Evolutionary conservation across 2,329 filamentous ascomycete genomes (phyloP), one percentile per base, ranked within the genome.

Genomic region (Aspergillus vadensis): DNA sequence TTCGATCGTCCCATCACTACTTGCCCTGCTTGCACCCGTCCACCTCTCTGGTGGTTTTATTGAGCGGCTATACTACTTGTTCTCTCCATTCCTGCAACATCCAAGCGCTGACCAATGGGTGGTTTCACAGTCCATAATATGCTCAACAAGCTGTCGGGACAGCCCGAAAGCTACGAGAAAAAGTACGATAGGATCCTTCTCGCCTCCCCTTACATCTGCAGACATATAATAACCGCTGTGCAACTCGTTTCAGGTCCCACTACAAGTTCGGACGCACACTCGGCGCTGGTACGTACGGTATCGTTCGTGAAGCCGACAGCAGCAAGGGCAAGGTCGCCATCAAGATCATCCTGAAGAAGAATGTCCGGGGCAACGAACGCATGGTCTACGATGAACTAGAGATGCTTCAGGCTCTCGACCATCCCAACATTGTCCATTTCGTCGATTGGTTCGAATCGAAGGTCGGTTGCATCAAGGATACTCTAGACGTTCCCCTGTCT

Each of bases 311-410:
- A 80, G 95, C 95, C 62, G 92, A 97, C 63, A 86, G 91, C 68
- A 87, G 89, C 44, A 84, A 85, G 21, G 65, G 92, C 76, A 90
- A 97, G 83, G 93, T 96, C 63, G 95, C 95, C 43, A 86, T 99
- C 79, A 99, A 99, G 85, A 98, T 99, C 76, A 99, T 99, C 77
- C 83, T 98, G 73, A 99, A 99, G 86, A 97, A 97, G 83, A 98
- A 97, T 79, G 94, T 99, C 75, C 96, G 93, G 77, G 94, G 93
- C 66, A 98, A 98, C 72, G 95, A 99, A 82, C 88, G 90, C 77
- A 99, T 99, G 95, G 95, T 99, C 43, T 95, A 96, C 76, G 95
- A 99, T 77, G 95, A 99, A 81, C 84, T 99, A 70, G 86, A 92
- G 68, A 92, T 99, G 87, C 85, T 99, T 66, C 92, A 97, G 80